A percentile compares a stretch with the other conserved stretches of the same genome.
phyloP scores from a whole-genome alignment of 202 grass and related monocot species.

The Eragrostis tef region DNA sequence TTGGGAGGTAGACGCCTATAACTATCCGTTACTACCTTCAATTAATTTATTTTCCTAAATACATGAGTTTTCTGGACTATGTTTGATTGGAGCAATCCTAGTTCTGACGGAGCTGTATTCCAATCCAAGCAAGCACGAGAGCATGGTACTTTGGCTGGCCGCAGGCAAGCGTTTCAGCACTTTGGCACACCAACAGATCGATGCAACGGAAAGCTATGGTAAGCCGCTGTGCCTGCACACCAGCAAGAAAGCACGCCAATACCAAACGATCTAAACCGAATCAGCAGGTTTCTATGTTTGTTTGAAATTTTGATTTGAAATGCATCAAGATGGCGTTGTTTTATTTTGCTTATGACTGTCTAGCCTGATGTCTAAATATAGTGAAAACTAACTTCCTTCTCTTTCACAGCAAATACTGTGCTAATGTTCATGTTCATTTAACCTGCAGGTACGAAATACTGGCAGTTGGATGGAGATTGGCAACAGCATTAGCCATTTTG shows the following conservation, averaged over 20 bases:
- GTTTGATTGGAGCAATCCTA: neutral
- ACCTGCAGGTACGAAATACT: conserved; percentile 72
- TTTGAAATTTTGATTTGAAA: conserved; percentile 4
- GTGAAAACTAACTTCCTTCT: conserved; percentile 19
- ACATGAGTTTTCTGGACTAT: no score
- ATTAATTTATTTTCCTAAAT: no score
- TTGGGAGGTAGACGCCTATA: no score
- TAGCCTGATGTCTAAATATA: conserved; percentile 19
- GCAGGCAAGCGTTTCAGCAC: neutral
- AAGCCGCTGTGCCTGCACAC: neutral
- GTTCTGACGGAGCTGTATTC: neutral
- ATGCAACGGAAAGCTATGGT: no score
- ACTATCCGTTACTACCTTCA: no score
- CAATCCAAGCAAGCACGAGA: neutral
- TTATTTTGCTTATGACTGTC: conserved; percentile 6
- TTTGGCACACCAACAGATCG: neutral
- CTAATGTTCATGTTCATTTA: conserved; percentile 28
- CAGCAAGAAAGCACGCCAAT: neutral
- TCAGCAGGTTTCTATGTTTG: neutral
- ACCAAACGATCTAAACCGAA: no score
- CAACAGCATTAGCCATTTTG: conserved; percentile 96
- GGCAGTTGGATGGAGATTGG: conserved; percentile 99
- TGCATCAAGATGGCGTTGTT: conserved; percentile 18
- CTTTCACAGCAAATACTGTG: neutral
- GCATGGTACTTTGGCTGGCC: neutral